Conservation (phyloP, 2,329 filamentous ascomycete genomes). For the Venturia oleaginea region DNA sequence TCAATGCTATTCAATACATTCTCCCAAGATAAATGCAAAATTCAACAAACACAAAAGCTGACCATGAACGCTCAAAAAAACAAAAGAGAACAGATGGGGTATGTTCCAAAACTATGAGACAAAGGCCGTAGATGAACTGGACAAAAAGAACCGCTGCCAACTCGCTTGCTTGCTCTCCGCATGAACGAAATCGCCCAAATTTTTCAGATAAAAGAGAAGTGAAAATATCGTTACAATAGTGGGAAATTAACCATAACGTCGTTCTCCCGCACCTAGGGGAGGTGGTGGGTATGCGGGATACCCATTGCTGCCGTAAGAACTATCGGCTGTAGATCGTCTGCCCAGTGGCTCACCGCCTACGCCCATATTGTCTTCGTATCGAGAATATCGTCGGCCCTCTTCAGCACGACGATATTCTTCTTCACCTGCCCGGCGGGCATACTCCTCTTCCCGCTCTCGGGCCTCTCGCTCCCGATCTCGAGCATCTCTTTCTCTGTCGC, state of each 20-base stretch:
- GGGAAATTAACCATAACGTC: constrained; percentile 11
- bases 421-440: background rate
- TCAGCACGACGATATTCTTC: constrained; percentile 7
- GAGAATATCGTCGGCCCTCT: constrained; percentile 2
- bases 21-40: background rate
- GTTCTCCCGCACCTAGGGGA: background rate
- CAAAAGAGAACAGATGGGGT: background rate
- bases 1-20: background rate
- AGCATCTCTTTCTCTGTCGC: constrained; percentile 10
- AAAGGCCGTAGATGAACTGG: background rate
- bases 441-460: constrained; percentile 11
- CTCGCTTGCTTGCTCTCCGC: background rate
- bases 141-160: background rate
- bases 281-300: constrained; percentile 10
- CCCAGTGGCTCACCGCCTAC: background rate
- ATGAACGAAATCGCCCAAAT: background rate
- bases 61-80: background rate
- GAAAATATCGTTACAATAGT: background rate
- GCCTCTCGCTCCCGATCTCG: constrained; percentile 7
- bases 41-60: background rate
- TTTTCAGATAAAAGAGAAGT: background rate
- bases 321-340: constrained; percentile 1
- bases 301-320: background rate
- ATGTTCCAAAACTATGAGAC: constrained; percentile 4
- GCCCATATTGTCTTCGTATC: constrained; percentile 6